phyloP scores from a whole-genome alignment of 169 alveolate species.

The Cryptosporidium xiaoi region DNA sequence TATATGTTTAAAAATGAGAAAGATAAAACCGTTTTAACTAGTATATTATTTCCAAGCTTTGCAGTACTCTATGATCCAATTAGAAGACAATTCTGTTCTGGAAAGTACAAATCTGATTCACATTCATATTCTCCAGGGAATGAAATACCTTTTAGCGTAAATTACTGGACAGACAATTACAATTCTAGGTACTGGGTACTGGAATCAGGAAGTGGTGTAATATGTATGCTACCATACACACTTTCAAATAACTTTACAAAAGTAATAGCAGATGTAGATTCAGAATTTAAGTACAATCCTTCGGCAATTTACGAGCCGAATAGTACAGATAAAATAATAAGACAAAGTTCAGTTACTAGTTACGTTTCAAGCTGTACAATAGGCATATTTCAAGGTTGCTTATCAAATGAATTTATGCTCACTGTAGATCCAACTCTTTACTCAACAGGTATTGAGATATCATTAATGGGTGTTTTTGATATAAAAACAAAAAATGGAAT shows the following conservation, averaged over 20 bases:
- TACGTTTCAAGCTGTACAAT: slow-evolving; percentile 17
- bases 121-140: background rate
- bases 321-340: slow-evolving; percentile 28
- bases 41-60: slow-evolving; percentile 33
- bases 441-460: slow-evolving; percentile 27
- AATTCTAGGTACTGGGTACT: slow-evolving; percentile 54
- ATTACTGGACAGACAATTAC: slow-evolving; percentile 60
- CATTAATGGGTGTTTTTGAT: background rate
- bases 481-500: slow-evolving; percentile 24
- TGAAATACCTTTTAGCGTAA: slow-evolving; percentile 17
- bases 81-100: slow-evolving; percentile 62
- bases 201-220: slow-evolving; percentile 37
- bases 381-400: slow-evolving; percentile 20
- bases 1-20: slow-evolving; percentile 20
- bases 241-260: slow-evolving; percentile 29
- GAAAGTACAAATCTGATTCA: slow-evolving; percentile 36
- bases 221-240: slow-evolving; percentile 63
- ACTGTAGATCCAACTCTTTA: slow-evolving; percentile 17
- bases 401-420: slow-evolving; percentile 17
- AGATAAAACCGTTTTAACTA: slow-evolving; percentile 10
- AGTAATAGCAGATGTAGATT: slow-evolving; percentile 19
- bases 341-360: slow-evolving; percentile 12
- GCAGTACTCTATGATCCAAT: slow-evolving; percentile 26
- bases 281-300: slow-evolving; percentile 25
- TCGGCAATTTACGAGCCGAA: slow-evolving; percentile 41